Base-by-base conservation (phyloP, 805 yeast genomes). In the Peterozyma xylosa region DNA sequence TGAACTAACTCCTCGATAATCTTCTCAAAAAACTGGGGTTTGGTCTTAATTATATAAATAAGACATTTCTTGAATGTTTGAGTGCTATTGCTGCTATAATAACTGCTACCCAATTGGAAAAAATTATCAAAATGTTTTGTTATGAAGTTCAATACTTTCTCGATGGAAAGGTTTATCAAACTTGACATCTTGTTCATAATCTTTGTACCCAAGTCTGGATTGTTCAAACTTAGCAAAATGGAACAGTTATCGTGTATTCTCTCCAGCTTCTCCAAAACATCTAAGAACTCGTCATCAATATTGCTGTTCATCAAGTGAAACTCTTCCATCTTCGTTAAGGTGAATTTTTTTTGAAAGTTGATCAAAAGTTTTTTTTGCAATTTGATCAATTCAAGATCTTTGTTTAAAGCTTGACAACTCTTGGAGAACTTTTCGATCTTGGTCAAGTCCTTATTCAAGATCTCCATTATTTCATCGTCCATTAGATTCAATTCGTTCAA, bases 251-350 rank as follows among this genome's bases (percentile, higher is more conserved):
- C 70, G 55, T 81, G 80, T 29, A 90, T 82, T 33, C 57, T 54
- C 51, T 83, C 79, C 7, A 86, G 82, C 53, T 80, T 81, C 11
- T 66, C 61, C 32, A 90, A 64, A 1, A 78, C 73, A 3, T 54
- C 57, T 52, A 87, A 86, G 56, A 83, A 88, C 15, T 63, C 67
- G 13, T 48, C 51, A 48, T 67, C 65, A 30, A 74, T 65, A 11
- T 67, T 74, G 13, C 68, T 70, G 30, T 71, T 68, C 17, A 60
- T 56, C 35, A 90, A 63, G 6, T 74, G 60, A 52, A 76, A 83
- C 38, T 78, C 81, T 51, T 91, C 97, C 45, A 77, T 74, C 48
- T 82, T 90, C 37, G 73, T 74, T 37, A 91, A 59, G 0, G 90
- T 76, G 55, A 85, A 87, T 45, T 75, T 74, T 3, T 71, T 68